These are phyloP conservation scores for Pecoramyces ruminantium DNA, from an alignment of 192 early-diverging fungal species.

Conservation along the genomic window DNA sequence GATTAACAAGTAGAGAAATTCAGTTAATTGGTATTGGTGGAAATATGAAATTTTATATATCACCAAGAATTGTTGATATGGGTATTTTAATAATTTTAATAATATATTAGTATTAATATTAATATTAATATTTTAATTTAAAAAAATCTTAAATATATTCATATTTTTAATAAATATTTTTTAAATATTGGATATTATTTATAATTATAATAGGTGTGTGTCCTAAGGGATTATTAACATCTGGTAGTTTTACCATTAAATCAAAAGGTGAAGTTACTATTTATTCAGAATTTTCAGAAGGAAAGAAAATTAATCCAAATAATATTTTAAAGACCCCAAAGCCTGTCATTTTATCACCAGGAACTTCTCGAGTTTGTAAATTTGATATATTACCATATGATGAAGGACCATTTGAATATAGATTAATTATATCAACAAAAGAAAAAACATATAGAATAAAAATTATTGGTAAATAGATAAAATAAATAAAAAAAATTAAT, in stretches of 20 bases:
- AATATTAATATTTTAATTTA: no score
- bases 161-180: no score
- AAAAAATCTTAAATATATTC: no score
- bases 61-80: constrained; percentile 17
- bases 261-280: neutral
- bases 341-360: neutral
- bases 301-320: neutral
- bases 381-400: neutral
- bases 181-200: no score
- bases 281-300: neutral
- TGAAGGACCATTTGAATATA: neutral
- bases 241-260: neutral
- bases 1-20: constrained; percentile 44
- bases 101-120: no score
- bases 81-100: constrained; percentile 7
- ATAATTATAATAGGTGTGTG: neutral
- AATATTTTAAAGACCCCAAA: neutral
- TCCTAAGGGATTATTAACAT: neutral
- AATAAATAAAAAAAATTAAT: no score
- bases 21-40: constrained; percentile 40
- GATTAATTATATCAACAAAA: neutral
- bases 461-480: neutral
- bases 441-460: neutral
- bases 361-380: neutral
- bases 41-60: constrained; percentile 26